Evolutionary conservation across 106 monocot genomes (phyloP).

Genomic region (Dendrobium officinale): DNA sequence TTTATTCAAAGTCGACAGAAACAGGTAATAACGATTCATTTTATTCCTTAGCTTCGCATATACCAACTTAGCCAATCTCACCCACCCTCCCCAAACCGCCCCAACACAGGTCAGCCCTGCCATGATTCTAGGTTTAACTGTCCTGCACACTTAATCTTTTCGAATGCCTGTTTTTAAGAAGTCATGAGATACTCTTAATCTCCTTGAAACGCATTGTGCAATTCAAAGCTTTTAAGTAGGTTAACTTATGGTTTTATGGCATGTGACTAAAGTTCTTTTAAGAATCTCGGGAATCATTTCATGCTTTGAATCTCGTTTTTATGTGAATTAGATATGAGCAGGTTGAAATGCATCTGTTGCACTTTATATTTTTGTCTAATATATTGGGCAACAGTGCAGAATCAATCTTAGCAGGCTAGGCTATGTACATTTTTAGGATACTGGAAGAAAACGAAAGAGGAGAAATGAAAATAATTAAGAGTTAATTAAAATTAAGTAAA

Average conservation of each 20-base stretch:
- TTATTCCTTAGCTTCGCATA: not conserved
- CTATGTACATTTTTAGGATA: not conserved
- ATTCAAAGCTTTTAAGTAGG: no score
- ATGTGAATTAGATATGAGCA: not conserved
- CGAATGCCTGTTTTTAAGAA: no score
- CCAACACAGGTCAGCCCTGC: no score
- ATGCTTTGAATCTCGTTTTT: not conserved
- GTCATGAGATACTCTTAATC: no score
- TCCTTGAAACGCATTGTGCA: no score
- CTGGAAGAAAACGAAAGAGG: not conserved
- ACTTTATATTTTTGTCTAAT: not conserved
- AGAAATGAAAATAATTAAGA: not conserved
- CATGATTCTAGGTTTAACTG: no score
- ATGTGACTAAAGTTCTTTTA: no score
- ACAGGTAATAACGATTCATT: conserved; percentile 31
- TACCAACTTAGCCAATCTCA: not conserved
- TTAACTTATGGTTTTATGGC: no score
- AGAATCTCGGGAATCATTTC: not conserved
- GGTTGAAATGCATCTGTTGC: not conserved
- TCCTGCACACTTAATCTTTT: no score
- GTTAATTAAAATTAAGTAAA: not conserved
- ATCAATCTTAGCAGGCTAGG: no score
- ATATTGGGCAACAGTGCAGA: no score
- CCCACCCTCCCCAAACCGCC: no score
- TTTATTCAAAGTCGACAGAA: conserved; percentile 89